Evolutionary conservation across 1,284 basidiomycete genomes (phyloP).

Genomic region (Naganishia sp.): DNA sequence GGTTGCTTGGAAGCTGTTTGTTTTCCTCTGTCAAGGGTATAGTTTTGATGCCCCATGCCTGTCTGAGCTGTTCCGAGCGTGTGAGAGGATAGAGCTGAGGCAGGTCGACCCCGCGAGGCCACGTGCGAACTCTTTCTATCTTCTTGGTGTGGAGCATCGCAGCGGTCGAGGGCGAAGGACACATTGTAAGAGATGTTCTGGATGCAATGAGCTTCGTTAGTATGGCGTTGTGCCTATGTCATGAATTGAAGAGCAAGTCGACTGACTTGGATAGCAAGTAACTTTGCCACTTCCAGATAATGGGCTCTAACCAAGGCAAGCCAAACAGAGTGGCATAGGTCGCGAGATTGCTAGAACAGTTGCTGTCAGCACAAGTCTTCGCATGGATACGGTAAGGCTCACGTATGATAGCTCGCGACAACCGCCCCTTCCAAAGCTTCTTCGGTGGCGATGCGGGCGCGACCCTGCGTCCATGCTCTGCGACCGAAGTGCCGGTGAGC

Average conservation of each 20-base stretch:
- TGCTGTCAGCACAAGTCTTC: background rate
- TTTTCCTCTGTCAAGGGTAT: constrained; percentile 31
- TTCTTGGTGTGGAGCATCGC: constrained; percentile 57
- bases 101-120: constrained; percentile 59
- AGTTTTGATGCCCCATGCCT: constrained; percentile 54
- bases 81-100: constrained; percentile 54
- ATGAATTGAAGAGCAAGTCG: too few relatives aligned
- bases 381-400: constrained; percentile 26
- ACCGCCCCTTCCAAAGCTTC: constrained; percentile 53
- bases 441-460: background rate
- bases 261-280: constrained; percentile 51
- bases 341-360: constrained; percentile 54
- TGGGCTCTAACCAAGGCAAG: constrained; percentile 57
- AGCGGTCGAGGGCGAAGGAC: constrained; percentile 59
- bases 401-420: constrained; percentile 61
- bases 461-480: constrained; percentile 18
- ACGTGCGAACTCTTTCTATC: constrained; percentile 58
- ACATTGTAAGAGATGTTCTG: constrained; percentile 57
- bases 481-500: constrained; percentile 34
- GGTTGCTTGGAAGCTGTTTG: constrained; percentile 36
- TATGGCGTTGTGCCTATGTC: background rate
- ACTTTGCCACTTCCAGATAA: constrained; percentile 53
- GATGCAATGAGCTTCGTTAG: constrained; percentile 19
- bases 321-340: constrained; percentile 61
- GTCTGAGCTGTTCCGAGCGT: constrained; percentile 54